phyloP scores from a whole-genome alignment of 495 filamentous ascomycete species.

The Cryomyces antarcticus region DNA sequence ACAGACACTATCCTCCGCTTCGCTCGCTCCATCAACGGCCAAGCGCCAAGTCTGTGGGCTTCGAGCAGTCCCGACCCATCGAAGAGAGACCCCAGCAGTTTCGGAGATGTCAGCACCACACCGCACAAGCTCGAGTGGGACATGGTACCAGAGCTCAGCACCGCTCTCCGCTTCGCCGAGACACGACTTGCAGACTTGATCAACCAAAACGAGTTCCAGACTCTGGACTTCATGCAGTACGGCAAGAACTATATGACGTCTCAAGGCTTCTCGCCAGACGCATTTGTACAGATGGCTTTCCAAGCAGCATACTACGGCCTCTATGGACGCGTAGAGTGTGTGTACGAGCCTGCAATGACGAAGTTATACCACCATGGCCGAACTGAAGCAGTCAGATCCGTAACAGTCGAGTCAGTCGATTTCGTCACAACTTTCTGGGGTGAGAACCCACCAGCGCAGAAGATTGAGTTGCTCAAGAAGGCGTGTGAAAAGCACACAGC shows the following conservation, averaged over 20 bases:
- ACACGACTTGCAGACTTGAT: constrained; percentile 87
- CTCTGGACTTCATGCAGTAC: constrained; percentile 71
- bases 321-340: constrained; percentile 83
- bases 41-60: constrained; percentile 80
- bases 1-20: constrained; percentile 96
- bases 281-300: constrained; percentile 98
- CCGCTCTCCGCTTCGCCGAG: constrained; percentile 86
- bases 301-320: constrained; percentile 97
- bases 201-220: constrained; percentile 88
- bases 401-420: constrained; percentile 58
- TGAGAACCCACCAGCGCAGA: constrained; percentile 60
- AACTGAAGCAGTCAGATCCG: constrained; percentile 80
- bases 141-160: constrained; percentile 79
- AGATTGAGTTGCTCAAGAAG: constrained; percentile 65
- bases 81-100: constrained; percentile 82
- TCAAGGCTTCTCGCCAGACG: constrained; percentile 90
- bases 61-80: constrained; percentile 79
- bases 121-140: constrained; percentile 97
- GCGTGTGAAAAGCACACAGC: constrained; percentile 66
- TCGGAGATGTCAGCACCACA: constrained; percentile 84
- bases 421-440: constrained; percentile 93
- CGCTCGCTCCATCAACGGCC: constrained; percentile 86
- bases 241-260: constrained; percentile 97
- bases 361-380: constrained; percentile 83
- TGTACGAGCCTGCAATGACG: constrained; percentile 97